phyloP scores from a whole-genome alignment of 1,284 basidiomycete species.

The Schizophyllum commune region DNA sequence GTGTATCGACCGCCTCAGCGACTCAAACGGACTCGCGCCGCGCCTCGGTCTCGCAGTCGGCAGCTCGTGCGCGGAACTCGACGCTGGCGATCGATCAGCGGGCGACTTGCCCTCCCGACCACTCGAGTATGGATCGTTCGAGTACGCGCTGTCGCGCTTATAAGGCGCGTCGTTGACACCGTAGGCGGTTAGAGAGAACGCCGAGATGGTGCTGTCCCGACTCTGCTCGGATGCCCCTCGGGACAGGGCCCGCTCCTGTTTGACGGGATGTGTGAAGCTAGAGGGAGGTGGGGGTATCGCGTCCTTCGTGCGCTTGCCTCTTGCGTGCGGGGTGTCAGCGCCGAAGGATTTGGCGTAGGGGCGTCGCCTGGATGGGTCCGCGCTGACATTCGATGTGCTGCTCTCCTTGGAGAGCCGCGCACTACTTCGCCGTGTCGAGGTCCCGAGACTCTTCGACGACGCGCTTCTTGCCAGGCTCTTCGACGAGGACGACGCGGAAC shows the following conservation, averaged over 20 bases:
- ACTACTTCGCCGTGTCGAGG: background rate
- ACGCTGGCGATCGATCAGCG: background rate
- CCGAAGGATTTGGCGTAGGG: background rate
- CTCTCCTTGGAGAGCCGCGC: background rate
- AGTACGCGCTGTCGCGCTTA: background rate
- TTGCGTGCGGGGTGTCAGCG: background rate
- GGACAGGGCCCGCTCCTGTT: background rate
- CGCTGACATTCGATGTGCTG: background rate
- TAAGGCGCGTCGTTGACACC: background rate
- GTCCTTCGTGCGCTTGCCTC: background rate
- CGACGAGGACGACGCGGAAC: background rate
- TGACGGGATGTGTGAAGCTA: background rate
- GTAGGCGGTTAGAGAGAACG: background rate
- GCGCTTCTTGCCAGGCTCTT: constrained; percentile 6
- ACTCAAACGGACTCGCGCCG: constrained; percentile 9
- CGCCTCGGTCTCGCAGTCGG: background rate
- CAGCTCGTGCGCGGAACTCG: background rate
- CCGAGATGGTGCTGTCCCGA: background rate
- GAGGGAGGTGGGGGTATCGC: background rate
- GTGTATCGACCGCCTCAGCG: constrained; percentile 1
- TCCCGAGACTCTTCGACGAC: constrained; percentile 15
- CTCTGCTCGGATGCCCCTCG: background rate
- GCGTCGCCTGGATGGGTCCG: background rate
- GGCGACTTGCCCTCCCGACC: background rate
- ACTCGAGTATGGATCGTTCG: background rate